These are phyloP conservation scores for Leonotis leonurus DNA, from an alignment of 257 asterid species.

Conservation along the genomic window DNA sequence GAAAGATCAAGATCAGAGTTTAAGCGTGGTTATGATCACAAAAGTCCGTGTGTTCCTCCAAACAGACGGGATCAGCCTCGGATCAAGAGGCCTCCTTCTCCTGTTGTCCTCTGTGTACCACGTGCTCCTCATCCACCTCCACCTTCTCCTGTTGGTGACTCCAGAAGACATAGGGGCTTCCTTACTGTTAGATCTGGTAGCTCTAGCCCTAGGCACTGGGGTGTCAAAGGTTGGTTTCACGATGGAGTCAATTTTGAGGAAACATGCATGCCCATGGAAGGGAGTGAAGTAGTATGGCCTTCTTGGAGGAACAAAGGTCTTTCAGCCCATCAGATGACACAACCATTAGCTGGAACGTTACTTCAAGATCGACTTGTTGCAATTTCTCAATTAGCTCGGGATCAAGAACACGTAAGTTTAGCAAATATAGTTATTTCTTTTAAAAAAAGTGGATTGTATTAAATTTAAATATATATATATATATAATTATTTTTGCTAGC, in stretches of 20 bases:
- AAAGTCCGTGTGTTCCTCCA: slow-evolving; percentile 93
- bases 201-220: slow-evolving; percentile 99
- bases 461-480: no score
- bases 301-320: slow-evolving; percentile 93
- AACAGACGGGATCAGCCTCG: slow-evolving; percentile 87
- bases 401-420: slow-evolving; percentile 88
- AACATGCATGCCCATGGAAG: slow-evolving; percentile 73
- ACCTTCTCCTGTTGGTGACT: slow-evolving; percentile 88
- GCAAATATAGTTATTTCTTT: slow-evolving; percentile 3
- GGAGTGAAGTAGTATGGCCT: slow-evolving; percentile 94
- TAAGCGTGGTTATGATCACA: slow-evolving; percentile 72
- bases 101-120: slow-evolving; percentile 97
- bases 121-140: slow-evolving; percentile 98
- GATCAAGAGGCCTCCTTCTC: slow-evolving; percentile 96
- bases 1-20: slow-evolving; percentile 85
- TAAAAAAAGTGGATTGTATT: no score
- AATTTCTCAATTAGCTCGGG: slow-evolving; percentile 90
- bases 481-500: slow-evolving; percentile 10
- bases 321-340: slow-evolving; percentile 70
- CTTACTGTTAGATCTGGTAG: slow-evolving; percentile 98
- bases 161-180: slow-evolving; percentile 88
- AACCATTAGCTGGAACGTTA: slow-evolving; percentile 86
- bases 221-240: slow-evolving; percentile 95
- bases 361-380: slow-evolving; percentile 95
- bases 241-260: slow-evolving; percentile 88